A percentile compares a stretch with the other conserved stretches of the same genome.
These are phyloP conservation scores for Podaxis pistillaris DNA, from an alignment of 768 basidiomycete genomes.

Conservation along the genomic window DNA sequence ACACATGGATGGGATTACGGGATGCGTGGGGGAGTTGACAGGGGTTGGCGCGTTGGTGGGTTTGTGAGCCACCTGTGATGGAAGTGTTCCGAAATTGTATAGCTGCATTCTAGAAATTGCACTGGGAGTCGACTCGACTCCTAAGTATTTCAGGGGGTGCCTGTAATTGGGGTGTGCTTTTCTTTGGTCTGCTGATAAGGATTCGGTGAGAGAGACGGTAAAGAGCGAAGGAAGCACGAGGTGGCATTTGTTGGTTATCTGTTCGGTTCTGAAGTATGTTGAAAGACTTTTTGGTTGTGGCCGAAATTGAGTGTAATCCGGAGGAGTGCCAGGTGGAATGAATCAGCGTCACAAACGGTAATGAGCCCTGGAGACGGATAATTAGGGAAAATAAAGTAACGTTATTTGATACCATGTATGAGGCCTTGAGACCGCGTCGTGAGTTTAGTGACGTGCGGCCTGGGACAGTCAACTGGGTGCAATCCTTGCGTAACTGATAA, in stretches of 20 bases:
- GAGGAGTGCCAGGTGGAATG: no score
- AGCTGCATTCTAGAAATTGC: neutral
- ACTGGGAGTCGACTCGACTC: neutral
- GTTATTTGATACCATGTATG: neutral
- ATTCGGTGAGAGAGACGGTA: no score
- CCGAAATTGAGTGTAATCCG: no score
- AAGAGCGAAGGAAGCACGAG: no score
- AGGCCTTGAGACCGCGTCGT: neutral
- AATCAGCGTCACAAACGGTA: no score
- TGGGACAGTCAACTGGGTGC: neutral
- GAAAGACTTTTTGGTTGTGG: no score
- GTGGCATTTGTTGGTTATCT: no score
- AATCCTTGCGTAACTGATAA: neutral
- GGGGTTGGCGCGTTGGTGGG: neutral
- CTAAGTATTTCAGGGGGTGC: neutral
- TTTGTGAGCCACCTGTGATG: no score
- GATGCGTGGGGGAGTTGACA: neutral
- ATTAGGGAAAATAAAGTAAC: neutral
- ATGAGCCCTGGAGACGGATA: no score
- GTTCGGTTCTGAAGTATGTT: no score
- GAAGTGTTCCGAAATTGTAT: neutral
- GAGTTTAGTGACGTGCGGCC: neutral
- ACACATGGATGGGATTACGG: neutral
- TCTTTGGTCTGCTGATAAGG: no score
- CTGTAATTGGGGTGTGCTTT: neutral